phyloP scores from a whole-genome alignment of 495 filamentous ascomycete genomes.

The Hypoxylon perforatum region DNA sequence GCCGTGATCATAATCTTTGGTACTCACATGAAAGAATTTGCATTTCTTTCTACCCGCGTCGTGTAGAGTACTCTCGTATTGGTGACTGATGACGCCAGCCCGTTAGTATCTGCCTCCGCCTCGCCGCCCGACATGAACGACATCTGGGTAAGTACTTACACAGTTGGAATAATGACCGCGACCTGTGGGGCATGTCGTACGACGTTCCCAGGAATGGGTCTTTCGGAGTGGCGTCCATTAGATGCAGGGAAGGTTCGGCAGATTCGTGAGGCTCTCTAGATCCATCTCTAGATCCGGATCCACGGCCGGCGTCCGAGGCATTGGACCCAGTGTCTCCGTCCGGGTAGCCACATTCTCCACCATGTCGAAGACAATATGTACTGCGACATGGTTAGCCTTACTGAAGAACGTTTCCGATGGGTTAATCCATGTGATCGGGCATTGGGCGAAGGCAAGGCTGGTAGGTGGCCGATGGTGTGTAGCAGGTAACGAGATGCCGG shows the following conservation, averaged over 20 bases:
- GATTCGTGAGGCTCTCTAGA: conserved; percentile 41
- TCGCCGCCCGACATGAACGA: conserved; percentile 4
- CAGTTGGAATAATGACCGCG: conserved; percentile 46
- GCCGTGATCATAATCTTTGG: conserved; percentile 8
- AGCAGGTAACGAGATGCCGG: too few relatives aligned
- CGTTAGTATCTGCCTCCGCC: conserved; percentile 24
- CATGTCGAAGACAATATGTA: conserved; percentile 49
- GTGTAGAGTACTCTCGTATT: conserved; percentile 43
- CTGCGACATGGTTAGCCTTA: conserved; percentile 35
- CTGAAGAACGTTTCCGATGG: conserved; percentile 15
- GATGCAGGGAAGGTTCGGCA: conserved; percentile 29
- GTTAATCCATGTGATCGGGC: background rate
- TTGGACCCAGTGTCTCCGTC: conserved; percentile 37
- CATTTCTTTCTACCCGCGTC: conserved; percentile 41
- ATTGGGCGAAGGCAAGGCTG: conserved; percentile 8
- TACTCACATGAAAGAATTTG: conserved; percentile 47
- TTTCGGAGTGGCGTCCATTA: conserved; percentile 33
- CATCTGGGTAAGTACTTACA: conserved; percentile 39
- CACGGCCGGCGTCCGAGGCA: conserved; percentile 26
- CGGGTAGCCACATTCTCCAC: conserved; percentile 46
- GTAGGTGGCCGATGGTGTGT: conserved; percentile 3
- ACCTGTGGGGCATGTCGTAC: conserved; percentile 45
- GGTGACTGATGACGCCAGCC: conserved; percentile 29
- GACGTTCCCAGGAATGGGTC: conserved; percentile 46
- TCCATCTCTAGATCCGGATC: conserved; percentile 25